Conservation (phyloP, 352 stramenopile species). For the Phytophthora pisi region DNA sequence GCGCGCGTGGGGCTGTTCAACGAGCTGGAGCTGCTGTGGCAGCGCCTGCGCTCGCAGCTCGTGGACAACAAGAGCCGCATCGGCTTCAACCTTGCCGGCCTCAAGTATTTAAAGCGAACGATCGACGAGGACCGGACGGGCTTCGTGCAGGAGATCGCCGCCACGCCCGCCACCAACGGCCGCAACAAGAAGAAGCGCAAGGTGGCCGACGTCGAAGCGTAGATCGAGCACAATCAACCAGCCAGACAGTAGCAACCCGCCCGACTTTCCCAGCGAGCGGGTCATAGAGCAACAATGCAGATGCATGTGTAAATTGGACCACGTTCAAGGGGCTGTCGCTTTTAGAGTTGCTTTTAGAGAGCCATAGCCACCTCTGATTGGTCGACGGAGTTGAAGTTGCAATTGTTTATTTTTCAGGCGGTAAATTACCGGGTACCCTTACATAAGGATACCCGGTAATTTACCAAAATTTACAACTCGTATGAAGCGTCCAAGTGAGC, state of each 20-base stretch:
- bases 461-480: too few relatives aligned
- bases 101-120: conserved; percentile 90
- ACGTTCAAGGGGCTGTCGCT: background rate
- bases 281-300: conserved; percentile 4
- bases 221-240: background rate
- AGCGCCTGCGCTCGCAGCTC: conserved; percentile 75
- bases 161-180: conserved; percentile 24
- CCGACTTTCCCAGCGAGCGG: background rate
- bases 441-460: too few relatives aligned
- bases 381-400: too few relatives aligned
- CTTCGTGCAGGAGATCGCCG: conserved; percentile 79
- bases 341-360: too few relatives aligned
- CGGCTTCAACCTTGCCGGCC: conserved; percentile 85
- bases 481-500: conserved; percentile 16
- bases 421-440: too few relatives aligned
- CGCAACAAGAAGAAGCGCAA: conserved; percentile 70
- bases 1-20: conserved; percentile 71
- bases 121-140: conserved; percentile 79
- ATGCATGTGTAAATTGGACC: conserved; percentile 4
- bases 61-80: conserved; percentile 85
- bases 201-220: conserved; percentile 7
- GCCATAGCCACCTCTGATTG: too few relatives aligned
- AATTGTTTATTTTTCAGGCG: too few relatives aligned
- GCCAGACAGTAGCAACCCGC: conserved; percentile 1
- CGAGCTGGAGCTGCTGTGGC: conserved; percentile 81